These are phyloP conservation scores for Colletotrichum eremochloae DNA, from an alignment of 2,329 filamentous ascomycete genomes.

Conservation along the genomic window DNA sequence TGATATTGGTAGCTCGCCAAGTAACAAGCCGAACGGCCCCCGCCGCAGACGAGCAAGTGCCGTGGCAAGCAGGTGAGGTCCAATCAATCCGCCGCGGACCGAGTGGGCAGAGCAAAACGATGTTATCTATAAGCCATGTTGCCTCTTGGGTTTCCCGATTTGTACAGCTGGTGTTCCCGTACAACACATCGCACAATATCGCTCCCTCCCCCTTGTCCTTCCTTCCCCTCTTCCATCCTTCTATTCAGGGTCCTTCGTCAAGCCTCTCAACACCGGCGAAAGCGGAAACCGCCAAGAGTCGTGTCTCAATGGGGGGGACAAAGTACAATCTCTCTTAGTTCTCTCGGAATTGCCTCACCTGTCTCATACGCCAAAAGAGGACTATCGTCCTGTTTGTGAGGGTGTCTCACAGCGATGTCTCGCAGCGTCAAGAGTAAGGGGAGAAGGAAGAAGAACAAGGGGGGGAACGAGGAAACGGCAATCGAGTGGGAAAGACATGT, in stretches of 20 bases:
- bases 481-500: neutral
- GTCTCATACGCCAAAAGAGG: neutral
- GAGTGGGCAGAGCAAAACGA: neutral
- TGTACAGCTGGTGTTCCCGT: too few relatives aligned
- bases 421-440: too few relatives aligned
- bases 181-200: too few relatives aligned
- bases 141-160: neutral
- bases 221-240: neutral
- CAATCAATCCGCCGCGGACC: neutral
- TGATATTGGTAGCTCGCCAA: neutral
- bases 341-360: too few relatives aligned
- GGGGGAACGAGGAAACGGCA: neutral
- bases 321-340: neutral
- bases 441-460: neutral
- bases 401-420: neutral
- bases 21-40: neutral
- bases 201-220: neutral
- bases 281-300: neutral
- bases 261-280: neutral
- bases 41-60: neutral
- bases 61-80: too few relatives aligned
- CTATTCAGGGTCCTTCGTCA: neutral
- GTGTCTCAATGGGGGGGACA: neutral
- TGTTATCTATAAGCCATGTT: too few relatives aligned
- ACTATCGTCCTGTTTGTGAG: neutral